Percentiles rank a stretch among this genome's conserved stretches.
Conservation (phyloP, 257 asterid species). For the Lycium ferocissimum region DNA sequence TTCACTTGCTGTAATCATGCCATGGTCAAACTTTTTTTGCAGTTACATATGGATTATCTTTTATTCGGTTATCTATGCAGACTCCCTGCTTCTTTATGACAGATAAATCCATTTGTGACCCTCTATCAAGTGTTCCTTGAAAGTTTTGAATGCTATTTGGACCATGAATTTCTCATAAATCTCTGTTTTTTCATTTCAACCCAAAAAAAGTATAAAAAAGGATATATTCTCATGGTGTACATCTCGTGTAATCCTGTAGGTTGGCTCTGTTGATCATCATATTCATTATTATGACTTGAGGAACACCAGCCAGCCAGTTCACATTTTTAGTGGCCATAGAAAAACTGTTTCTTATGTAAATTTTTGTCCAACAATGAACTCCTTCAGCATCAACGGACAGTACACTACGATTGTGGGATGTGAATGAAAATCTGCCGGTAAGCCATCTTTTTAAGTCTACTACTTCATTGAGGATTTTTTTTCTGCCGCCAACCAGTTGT, state of each 20-base stretch:
- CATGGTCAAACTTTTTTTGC: background rate
- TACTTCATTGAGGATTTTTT: background rate
- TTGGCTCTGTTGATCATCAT: constrained; percentile 59
- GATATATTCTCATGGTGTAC: background rate
- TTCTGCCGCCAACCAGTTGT: constrained; percentile 2
- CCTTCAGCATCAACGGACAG: constrained; percentile 58
- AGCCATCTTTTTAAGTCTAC: constrained; percentile 30
- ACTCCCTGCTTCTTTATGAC: background rate
- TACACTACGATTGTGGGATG: constrained; percentile 55
- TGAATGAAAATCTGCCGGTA: constrained; percentile 43
- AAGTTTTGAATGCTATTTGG: constrained; percentile 17
- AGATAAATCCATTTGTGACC: background rate
- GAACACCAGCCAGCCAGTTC: constrained; percentile 48
- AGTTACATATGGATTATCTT: background rate
- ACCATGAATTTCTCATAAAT: constrained; percentile 17
- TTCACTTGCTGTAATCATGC: background rate
- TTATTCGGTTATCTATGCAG: background rate
- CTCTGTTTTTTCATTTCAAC: background rate
- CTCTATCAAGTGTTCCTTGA: background rate
- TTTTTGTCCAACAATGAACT: constrained; percentile 54
- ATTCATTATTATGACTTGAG: constrained; percentile 56
- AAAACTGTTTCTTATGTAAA: constrained; percentile 55
- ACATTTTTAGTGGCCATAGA: constrained; percentile 52
- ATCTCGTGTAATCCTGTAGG: constrained; percentile 34
- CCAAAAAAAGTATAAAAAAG: background rate